Evolutionary conservation across 2,329 filamentous ascomycete genomes (phyloP), one percentile per base, ranked within the genome.

Genomic region (Aspergillus aculeatus): DNA sequence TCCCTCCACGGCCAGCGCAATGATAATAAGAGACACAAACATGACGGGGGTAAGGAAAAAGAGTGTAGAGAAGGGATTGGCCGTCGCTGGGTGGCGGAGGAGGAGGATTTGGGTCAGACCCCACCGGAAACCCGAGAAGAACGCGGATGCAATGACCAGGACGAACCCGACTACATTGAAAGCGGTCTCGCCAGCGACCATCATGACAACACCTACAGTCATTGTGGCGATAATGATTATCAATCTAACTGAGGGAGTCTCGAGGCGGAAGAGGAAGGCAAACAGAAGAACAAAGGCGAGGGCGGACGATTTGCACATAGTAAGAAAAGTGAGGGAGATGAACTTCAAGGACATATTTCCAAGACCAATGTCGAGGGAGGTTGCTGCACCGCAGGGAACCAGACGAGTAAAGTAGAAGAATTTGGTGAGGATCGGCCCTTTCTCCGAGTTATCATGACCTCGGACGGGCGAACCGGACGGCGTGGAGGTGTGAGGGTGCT

Each of bases 301-400:
- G 16, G 94, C 91, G 10, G 93, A 97, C 5, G 94, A 98, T 83
- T 99, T 99, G 80, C 95, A 98, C 95, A 99, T 98, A 61, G 95
- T 99, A 78, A 96, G 96, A 75, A 99, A 99, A 10, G 94, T 97
- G 66, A 99, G 85, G 47, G 91, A 93, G 69, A 99, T 98, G 75
- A 96, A 97, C 76, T 94, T 95, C 68, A 99, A 82, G 56, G 92
- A 96, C 76, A 92, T 96, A 73, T 99, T 99, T 64, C 95, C 95
- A 60, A 99, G 79, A 14, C 95, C 95, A 76, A 99, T 96, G 74
- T 99, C 95, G 61, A 99, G 84, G 12, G 94, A 95, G 0, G 95
- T 99, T 5, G 95, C 93, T 48, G 89, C 86, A 67, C 94, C 95
- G 73, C 95, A 98, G 2, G 95, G 95, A 2, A 91, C 90, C 65